These are phyloP conservation scores for Nemania diffusa DNA, from an alignment of 2,329 filamentous ascomycete genomes.

Conservation along the genomic window DNA sequence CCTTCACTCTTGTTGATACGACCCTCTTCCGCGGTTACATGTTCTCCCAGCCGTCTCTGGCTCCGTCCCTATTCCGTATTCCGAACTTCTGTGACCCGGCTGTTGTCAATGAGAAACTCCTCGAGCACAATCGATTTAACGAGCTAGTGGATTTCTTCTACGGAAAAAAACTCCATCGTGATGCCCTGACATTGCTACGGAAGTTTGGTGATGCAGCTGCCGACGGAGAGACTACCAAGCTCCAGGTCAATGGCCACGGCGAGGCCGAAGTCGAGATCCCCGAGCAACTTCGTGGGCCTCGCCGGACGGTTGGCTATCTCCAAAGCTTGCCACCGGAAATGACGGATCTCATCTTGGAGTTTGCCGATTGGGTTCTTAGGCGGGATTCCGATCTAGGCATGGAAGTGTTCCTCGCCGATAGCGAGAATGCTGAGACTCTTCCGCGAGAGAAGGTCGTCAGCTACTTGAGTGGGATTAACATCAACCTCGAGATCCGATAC, in stretches of 20 bases:
- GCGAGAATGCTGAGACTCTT: slow-evolving; percentile 91
- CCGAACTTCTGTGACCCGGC: slow-evolving; percentile 97
- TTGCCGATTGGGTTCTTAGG: slow-evolving; percentile 86
- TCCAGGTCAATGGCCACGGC: slow-evolving; percentile 42
- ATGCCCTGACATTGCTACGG: slow-evolving; percentile 83
- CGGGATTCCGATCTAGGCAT: slow-evolving; percentile 80
- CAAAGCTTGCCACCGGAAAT: slow-evolving; percentile 87
- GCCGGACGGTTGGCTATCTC: slow-evolving; percentile 87
- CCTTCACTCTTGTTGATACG: slow-evolving; percentile 89
- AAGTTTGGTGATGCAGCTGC: slow-evolving; percentile 72
- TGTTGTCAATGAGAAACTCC: slow-evolving; percentile 91
- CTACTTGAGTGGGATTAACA: slow-evolving; percentile 77
- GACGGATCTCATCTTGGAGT: slow-evolving; percentile 91
- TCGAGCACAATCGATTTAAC: slow-evolving; percentile 88
- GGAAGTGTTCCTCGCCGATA: slow-evolving; percentile 93
- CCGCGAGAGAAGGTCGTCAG: slow-evolving; percentile 79
- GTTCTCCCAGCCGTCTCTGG: slow-evolving; percentile 86
- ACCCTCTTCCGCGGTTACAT: slow-evolving; percentile 95
- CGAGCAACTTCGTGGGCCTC: slow-evolving; percentile 76
- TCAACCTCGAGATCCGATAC: slow-evolving; percentile 79
- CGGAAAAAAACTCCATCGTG: slow-evolving; percentile 90
- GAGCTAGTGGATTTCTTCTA: slow-evolving; percentile 98
- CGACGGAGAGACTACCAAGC: slow-evolving; percentile 54
- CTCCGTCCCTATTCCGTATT: slow-evolving; percentile 90
- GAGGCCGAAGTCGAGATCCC: slow-evolving; percentile 48